A percentile compares a stretch with the other conserved stretches of the same genome.
These are phyloP conservation scores for Trichoderma sp. DNA, from an alignment of 2,329 filamentous ascomycete species.

Conservation along the genomic window DNA sequence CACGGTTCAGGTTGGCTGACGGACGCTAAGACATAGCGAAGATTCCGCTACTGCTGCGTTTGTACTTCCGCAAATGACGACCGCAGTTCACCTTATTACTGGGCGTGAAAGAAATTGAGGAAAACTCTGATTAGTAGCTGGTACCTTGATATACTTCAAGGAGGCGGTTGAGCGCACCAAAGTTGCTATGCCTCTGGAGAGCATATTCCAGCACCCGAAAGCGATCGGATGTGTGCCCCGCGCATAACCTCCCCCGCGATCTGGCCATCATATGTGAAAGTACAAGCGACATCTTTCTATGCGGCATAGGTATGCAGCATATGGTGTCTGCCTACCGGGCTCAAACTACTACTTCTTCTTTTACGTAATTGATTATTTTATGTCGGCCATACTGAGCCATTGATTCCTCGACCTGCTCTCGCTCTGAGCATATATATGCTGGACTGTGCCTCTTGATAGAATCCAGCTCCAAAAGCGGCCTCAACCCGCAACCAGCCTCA, in stretches of 20 bases:
- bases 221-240: neutral
- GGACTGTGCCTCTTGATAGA: neutral
- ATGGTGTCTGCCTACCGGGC: neutral
- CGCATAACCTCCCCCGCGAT: neutral
- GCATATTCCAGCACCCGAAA: neutral
- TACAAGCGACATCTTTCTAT: no score
- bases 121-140: neutral
- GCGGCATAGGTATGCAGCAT: neutral
- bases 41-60: neutral
- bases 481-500: neutral
- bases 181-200: neutral
- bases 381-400: neutral
- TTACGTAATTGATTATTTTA: neutral
- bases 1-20: slow-evolving; percentile 2
- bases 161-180: neutral
- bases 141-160: neutral
- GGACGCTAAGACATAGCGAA: neutral
- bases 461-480: neutral
- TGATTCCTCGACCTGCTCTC: neutral
- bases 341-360: neutral
- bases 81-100: neutral
- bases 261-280: neutral
- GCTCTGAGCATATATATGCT: neutral
- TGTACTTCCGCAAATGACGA: neutral
- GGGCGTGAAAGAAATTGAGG: neutral